A percentile compares a stretch with the other conserved stretches of the same genome.
These are phyloP conservation scores for Nakazawaea pomicola DNA, from an alignment of 805 yeast genomes.

Conservation along the genomic window DNA sequence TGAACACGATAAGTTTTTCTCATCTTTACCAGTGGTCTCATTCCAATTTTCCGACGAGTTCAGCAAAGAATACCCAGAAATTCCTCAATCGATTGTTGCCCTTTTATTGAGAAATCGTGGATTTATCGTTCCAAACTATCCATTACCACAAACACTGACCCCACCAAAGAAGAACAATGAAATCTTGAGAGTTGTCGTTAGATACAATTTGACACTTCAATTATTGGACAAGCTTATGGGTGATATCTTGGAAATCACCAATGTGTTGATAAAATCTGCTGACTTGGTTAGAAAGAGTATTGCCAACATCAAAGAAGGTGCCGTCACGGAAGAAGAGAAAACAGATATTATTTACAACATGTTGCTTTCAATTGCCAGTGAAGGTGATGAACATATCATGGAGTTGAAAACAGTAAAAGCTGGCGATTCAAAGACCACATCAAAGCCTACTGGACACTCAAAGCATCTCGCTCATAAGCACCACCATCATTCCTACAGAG, in stretches of 20 bases:
- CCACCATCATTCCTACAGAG: slow-evolving; percentile 23
- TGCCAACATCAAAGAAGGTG: slow-evolving; percentile 3
- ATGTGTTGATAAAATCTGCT: slow-evolving; percentile 46
- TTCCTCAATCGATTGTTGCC: slow-evolving; percentile 77
- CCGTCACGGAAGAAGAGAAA: slow-evolving; percentile 20
- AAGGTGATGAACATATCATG: slow-evolving; percentile 40
- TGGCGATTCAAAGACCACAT: not conserved
- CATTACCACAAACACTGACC: slow-evolving; percentile 46
- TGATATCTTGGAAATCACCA: slow-evolving; percentile 49
- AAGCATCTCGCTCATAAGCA: slow-evolving; percentile 10
- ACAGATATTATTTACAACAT: slow-evolving; percentile 37
- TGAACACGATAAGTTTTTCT: slow-evolving; percentile 46
- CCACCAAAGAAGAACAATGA: slow-evolving; percentile 51
- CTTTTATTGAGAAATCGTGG: slow-evolving; percentile 71
- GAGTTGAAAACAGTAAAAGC: slow-evolving; percentile 17
- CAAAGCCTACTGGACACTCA: slow-evolving; percentile 3
- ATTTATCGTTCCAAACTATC: slow-evolving; percentile 87
- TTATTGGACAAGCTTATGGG: slow-evolving; percentile 59
- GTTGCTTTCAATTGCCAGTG: slow-evolving; percentile 50
- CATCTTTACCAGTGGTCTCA: slow-evolving; percentile 88
- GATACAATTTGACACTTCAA: slow-evolving; percentile 59
- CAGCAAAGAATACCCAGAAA: slow-evolving; percentile 58
- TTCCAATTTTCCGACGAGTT: slow-evolving; percentile 66
- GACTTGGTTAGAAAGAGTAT: slow-evolving; percentile 32
- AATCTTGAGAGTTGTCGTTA: slow-evolving; percentile 79